Conservation (phyloP, 2,329 filamentous ascomycete species). For the Verruconis gallopava region DNA sequence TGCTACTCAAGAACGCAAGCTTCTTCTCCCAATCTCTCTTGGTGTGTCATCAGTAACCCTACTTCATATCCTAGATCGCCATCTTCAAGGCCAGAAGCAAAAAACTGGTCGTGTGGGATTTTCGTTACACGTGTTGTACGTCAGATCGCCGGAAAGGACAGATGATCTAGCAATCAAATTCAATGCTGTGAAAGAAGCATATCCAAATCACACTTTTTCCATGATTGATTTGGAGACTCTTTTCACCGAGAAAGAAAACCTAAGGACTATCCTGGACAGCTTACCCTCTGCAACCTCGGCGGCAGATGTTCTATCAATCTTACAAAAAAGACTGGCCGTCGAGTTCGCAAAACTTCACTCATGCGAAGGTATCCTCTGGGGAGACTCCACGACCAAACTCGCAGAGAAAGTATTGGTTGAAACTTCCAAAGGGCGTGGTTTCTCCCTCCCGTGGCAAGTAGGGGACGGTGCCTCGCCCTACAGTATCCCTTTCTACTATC, state of each 20-base stretch:
- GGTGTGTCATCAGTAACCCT: constrained; percentile 70
- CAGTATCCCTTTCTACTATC: constrained; percentile 57
- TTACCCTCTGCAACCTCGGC: constrained; percentile 64
- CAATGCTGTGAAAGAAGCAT: constrained; percentile 41
- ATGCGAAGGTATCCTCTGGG: constrained; percentile 65
- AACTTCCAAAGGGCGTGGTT: constrained; percentile 83
- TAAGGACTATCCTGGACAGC: constrained; percentile 43
- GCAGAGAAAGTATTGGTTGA: constrained; percentile 77
- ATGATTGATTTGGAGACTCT: constrained; percentile 44
- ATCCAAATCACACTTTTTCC: constrained; percentile 53
- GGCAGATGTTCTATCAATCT: constrained; percentile 56
- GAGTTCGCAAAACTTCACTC: constrained; percentile 44
- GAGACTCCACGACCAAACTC: constrained; percentile 75
- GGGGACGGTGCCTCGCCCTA: constrained; percentile 56
- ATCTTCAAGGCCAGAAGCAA: constrained; percentile 51
- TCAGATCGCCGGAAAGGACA: constrained; percentile 18
- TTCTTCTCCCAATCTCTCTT: constrained; percentile 71
- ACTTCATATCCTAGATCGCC: constrained; percentile 60
- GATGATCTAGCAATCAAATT: constrained; percentile 20
- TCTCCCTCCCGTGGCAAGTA: constrained; percentile 67
- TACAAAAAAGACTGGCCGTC: constrained; percentile 61
- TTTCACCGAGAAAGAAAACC: constrained; percentile 14
- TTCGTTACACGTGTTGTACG: constrained; percentile 44
- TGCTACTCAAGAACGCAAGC: constrained; percentile 34
- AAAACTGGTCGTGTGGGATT: constrained; percentile 55